phyloP scores from a whole-genome alignment of 164 flowering plant genomes.

The Liriodendron chinense region DNA sequence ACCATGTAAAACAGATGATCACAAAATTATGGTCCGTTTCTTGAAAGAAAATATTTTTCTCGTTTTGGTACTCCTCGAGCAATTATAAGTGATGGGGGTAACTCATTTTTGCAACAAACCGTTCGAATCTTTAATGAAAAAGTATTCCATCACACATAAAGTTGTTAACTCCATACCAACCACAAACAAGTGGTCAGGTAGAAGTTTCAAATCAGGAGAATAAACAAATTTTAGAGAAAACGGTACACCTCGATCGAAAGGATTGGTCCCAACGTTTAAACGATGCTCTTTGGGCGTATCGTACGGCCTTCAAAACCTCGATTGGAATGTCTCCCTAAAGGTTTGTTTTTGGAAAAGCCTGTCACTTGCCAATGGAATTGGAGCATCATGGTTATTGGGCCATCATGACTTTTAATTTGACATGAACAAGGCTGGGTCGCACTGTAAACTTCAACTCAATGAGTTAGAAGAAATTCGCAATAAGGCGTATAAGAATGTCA shows the following conservation, averaged over 20 bases:
- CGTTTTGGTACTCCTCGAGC: background rate
- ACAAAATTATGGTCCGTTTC: background rate
- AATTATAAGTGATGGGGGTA: background rate
- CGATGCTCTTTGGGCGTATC: background rate
- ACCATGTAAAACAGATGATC: background rate
- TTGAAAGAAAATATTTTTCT: background rate
- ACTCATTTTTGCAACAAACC: background rate
- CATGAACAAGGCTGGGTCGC: too few relatives aligned
- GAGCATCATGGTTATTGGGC: too few relatives aligned
- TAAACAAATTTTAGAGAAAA: slow-evolving; percentile 1
- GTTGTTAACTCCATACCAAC: background rate
- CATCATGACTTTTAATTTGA: too few relatives aligned
- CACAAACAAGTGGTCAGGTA: background rate
- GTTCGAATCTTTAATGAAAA: background rate
- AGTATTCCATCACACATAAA: background rate
- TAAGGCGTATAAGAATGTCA: background rate
- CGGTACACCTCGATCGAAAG: background rate
- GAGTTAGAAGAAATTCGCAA: too few relatives aligned
- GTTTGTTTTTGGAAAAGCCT: background rate
- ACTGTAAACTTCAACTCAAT: too few relatives aligned
- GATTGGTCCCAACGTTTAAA: background rate
- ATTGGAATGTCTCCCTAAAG: too few relatives aligned
- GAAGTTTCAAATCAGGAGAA: background rate
- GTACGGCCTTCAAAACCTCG: too few relatives aligned
- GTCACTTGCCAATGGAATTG: too few relatives aligned